Conservation (phyloP, 768 basidiomycete species). For the Suillus brevipes region DNA sequence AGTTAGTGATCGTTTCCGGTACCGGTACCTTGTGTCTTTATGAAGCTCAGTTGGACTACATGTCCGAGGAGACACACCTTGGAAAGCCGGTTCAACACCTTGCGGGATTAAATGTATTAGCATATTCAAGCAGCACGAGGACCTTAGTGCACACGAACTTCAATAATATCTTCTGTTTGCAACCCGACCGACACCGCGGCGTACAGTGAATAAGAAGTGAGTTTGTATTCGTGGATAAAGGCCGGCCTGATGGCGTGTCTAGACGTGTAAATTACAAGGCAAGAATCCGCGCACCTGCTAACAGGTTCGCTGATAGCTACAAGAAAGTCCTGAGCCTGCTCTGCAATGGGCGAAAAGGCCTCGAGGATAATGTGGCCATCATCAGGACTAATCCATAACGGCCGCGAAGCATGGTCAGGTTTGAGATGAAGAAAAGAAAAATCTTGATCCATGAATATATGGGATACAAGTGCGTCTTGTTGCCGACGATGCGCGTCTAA, state of each 20-base stretch:
- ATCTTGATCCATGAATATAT: conserved; percentile 83
- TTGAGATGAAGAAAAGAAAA: conserved; percentile 88
- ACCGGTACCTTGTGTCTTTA: conserved; percentile 72
- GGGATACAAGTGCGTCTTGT: conserved; percentile 75
- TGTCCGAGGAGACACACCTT: conserved; percentile 44
- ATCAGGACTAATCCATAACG: conserved; percentile 94
- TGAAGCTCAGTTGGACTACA: conserved; percentile 13
- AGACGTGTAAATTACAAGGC: conserved; percentile 30
- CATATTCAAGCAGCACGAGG: not conserved
- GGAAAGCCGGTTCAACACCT: conserved; percentile 81
- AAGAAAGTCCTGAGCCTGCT: conserved; percentile 97
- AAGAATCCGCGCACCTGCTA: conserved; percentile 72
- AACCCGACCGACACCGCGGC: conserved; percentile 98
- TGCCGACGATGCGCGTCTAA: conserved; percentile 68
- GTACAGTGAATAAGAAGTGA: conserved; percentile 96
- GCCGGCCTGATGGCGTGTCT: conserved; percentile 64
- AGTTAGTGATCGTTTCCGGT: conserved; percentile 78
- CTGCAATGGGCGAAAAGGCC: conserved; percentile 95
- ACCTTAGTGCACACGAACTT: conserved; percentile 49
- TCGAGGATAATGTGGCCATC: conserved; percentile 94
- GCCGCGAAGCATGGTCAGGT: conserved; percentile 86
- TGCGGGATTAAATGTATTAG: conserved; percentile 13
- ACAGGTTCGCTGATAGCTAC: conserved; percentile 98
- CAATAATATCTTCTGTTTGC: conserved; percentile 97
- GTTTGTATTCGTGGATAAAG: conserved; percentile 98